A percentile compares a stretch with the other conserved stretches of the same genome.
phyloP scores from a whole-genome alignment of 257 asterid species.

The Capsicum chinense region DNA sequence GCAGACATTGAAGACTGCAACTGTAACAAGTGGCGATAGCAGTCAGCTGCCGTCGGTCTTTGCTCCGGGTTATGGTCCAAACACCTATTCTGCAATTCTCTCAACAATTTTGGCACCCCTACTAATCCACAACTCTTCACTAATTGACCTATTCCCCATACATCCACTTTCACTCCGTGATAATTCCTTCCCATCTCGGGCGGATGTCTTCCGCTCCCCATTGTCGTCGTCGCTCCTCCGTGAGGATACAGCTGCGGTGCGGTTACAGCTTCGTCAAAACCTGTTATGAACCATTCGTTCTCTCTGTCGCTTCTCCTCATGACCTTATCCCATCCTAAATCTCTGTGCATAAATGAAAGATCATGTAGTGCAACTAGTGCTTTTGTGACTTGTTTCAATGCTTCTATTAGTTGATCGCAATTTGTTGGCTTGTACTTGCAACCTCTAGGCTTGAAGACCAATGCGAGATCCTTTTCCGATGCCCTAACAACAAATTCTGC shows the following conservation, averaged over 20 bases:
- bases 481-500: constrained; percentile 46
- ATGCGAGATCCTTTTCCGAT: constrained; percentile 45
- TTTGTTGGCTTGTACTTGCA: constrained; percentile 42
- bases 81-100: constrained; percentile 56
- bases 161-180: constrained; percentile 55
- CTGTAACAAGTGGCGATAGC: constrained; percentile 61
- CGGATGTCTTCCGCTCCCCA: constrained; percentile 43
- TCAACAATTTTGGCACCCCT: constrained; percentile 46
- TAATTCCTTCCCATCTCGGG: constrained; percentile 55
- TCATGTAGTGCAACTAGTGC: constrained; percentile 55
- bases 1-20: constrained; percentile 57
- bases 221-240: constrained; percentile 31
- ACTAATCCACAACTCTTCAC: constrained; percentile 54
- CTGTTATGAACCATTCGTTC: constrained; percentile 46
- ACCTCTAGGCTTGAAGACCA: constrained; percentile 54
- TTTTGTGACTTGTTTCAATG: constrained; percentile 51
- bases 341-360: constrained; percentile 54
- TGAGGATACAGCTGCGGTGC: constrained; percentile 53
- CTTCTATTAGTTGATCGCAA: constrained; percentile 45
- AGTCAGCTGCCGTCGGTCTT: constrained; percentile 64
- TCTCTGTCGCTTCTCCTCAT: constrained; percentile 44
- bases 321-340: constrained; percentile 55
- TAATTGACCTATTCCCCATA: constrained; percentile 58
- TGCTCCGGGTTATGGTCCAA: constrained; percentile 59
- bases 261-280: constrained; percentile 51